phyloP scores from a whole-genome alignment of 2,329 filamentous ascomycete species.

The Diaporthe ilicicola region DNA sequence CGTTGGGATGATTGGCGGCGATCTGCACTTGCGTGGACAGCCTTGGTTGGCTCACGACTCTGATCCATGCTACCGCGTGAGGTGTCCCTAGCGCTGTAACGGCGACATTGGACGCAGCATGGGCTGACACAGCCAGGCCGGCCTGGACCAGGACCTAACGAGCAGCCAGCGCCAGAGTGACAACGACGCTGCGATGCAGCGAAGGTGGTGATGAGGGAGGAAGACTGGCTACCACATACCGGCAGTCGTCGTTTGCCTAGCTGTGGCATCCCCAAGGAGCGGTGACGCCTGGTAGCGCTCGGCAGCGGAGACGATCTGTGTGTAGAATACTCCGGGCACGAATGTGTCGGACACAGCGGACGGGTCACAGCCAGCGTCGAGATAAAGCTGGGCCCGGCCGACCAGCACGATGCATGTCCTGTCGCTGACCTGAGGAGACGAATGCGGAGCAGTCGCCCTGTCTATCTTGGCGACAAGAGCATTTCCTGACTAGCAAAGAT shows the following conservation, averaged over 20 bases:
- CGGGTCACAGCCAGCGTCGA: constrained; percentile 6
- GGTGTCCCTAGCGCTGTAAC: constrained; percentile 28
- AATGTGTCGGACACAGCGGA: constrained; percentile 3
- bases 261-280: constrained; percentile 23
- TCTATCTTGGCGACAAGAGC: constrained; percentile 9
- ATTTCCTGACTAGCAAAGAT: constrained; percentile 16
- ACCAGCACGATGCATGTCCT: constrained; percentile 6
- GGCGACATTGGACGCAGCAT: constrained; percentile 22
- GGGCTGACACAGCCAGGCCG: constrained; percentile 22
- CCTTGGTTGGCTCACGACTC: constrained; percentile 30
- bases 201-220: background rate
- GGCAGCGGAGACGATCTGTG: background rate
- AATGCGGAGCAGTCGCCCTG: background rate
- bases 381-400: background rate
- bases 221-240: background rate
- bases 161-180: background rate
- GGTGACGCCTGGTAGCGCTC: constrained; percentile 16
- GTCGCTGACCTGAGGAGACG: constrained; percentile 6
- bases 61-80: constrained; percentile 24
- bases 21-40: constrained; percentile 31
- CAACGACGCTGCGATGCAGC: constrained; percentile 5
- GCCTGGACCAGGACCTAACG: constrained; percentile 11
- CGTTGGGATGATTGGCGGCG: constrained; percentile 14
- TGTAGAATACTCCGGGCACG: background rate
- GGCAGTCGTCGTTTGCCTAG: background rate